phyloP scores from a whole-genome alignment of 2,329 filamentous ascomycete species.

The Sclerotinia borealis region DNA sequence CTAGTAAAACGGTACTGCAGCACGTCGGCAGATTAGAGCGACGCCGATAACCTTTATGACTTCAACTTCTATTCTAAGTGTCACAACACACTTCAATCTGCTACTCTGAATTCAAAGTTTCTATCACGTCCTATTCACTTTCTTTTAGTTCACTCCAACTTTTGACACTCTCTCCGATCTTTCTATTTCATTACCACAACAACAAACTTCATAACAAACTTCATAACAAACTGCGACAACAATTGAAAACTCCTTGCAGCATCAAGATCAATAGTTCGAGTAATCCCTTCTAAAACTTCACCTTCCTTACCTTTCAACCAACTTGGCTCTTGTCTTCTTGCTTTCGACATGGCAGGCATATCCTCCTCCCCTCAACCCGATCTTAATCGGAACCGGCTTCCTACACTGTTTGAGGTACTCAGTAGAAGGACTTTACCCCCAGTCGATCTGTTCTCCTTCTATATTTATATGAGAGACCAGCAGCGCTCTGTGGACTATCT shows the following conservation, averaged over 20 bases:
- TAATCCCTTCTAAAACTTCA: neutral
- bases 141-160: neutral
- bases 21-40: neutral
- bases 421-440: constrained; percentile 91
- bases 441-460: constrained; percentile 96
- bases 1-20: neutral
- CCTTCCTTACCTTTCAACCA: neutral
- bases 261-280: neutral
- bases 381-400: constrained; percentile 71
- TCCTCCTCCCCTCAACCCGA: constrained; percentile 53
- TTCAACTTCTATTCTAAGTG: neutral
- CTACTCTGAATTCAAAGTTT: neutral
- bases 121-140: neutral
- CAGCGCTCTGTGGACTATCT: constrained; percentile 96
- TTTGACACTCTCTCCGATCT: constrained; percentile 3
- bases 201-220: neutral
- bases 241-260: constrained; percentile 6
- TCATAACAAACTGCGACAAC: neutral
- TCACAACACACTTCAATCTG: neutral
- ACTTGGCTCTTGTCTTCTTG: neutral
- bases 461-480: constrained; percentile 99
- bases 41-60: constrained; percentile 6
- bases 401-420: constrained; percentile 91
- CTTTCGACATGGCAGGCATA: constrained; percentile 25
- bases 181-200: neutral